Percentiles rank a stretch among this genome's conserved stretches.
Evolutionary conservation across 2,329 filamentous ascomycete genomes (phyloP).

Genomic region (Phaeosphaeria sp.): DNA sequence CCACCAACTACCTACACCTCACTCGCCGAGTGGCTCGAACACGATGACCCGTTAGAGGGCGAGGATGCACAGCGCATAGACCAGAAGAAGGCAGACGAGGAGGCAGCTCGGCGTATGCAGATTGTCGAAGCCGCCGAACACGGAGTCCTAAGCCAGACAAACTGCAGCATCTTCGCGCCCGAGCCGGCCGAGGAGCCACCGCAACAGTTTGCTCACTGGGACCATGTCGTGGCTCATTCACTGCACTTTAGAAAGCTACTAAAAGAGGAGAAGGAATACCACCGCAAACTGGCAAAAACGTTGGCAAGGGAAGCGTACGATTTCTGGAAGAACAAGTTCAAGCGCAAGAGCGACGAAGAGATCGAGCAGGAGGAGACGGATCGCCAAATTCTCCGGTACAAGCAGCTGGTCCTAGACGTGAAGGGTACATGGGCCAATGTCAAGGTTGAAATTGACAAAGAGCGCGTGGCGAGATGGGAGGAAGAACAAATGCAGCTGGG

Average conservation of each 20-base stretch:
- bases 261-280: conserved; percentile 77
- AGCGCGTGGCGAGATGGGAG: conserved; percentile 64
- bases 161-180: conserved; percentile 75
- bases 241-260: conserved; percentile 82
- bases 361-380: conserved; percentile 79
- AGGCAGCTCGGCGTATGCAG: conserved; percentile 72
- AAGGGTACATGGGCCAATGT: conserved; percentile 68
- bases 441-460: conserved; percentile 63
- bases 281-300: conserved; percentile 78
- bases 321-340: conserved; percentile 74
- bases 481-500: conserved; percentile 64
- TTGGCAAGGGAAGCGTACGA: conserved; percentile 80
- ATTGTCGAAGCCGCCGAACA: conserved; percentile 76
- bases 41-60: conserved; percentile 57
- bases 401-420: conserved; percentile 70
- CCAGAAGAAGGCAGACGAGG: conserved; percentile 53
- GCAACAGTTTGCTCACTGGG: conserved; percentile 83
- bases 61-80: conserved; percentile 48
- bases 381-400: conserved; percentile 72
- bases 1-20: conserved; percentile 56
- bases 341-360: conserved; percentile 67
- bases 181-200: conserved; percentile 77
- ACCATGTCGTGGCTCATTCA: conserved; percentile 83
- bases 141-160: conserved; percentile 75
- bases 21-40: conserved; percentile 70